Base-by-base conservation (phyloP, 805 yeast species). In the Pichia thaimueangensis region DNA sequence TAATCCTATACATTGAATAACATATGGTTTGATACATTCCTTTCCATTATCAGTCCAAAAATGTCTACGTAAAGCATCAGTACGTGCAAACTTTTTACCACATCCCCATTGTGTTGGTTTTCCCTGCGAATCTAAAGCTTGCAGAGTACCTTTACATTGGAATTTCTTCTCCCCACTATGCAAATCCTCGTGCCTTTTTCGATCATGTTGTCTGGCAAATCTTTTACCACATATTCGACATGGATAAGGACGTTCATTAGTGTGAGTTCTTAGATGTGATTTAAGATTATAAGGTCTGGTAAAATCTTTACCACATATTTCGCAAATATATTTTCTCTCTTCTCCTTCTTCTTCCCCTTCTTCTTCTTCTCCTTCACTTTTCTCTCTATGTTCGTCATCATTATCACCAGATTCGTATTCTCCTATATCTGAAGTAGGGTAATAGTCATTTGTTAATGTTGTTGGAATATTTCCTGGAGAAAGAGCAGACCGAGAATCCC, bases 271-370 rank as follows among this genome's bases (percentile, higher is more conserved):
- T 56, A 85, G 67, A 63, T 91, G 98, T 0, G 96, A 86, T 52
- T 91, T 86, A 51, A 91, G 68, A 58, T 93, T 93, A 61, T 93
- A 93, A 0, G 96, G 96, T 42, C 97, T 67, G 2, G 97, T 91
- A 59, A 91, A 91, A 37, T 81, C 68, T 62, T 87, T 88, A 31
- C 80, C 88, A 63, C 98, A 91, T 33, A 85, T 63, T 45, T 80
- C 79, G 60, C 97, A 91, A 2, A 82, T 82, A 61, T 76, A 85
- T 8, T 78, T 71, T 21, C 85, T 75, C 80, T 68, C 22, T 85
- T 62, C 55, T 73, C 74, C 20, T 84, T 62, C 55, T 73, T 74
- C 36, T 74, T 67, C 35, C 5, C 11, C 41, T 22, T 32, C 30
- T 11, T 27, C 36, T 11, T 39, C 25, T 7, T 46, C 42, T 21